A percentile compares a stretch with the other conserved stretches of the same genome.
Conservation (phyloP, 2,329 filamentous ascomycete genomes). For the Neocucurbitaria cava region DNA sequence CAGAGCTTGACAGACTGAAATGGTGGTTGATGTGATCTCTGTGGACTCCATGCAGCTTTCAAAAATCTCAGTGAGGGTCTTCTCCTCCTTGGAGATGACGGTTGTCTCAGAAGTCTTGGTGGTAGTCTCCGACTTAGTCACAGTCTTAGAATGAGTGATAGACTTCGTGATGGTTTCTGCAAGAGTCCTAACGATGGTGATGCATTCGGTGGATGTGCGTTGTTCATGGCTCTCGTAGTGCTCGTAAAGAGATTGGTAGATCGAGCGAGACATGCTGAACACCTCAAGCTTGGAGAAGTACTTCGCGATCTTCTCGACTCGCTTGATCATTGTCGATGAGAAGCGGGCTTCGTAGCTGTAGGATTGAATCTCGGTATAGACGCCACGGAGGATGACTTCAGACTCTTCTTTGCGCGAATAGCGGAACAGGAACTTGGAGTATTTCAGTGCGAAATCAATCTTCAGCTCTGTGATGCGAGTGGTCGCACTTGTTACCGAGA, state of each 20-base stretch:
- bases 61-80: conserved; percentile 27
- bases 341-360: conserved; percentile 31
- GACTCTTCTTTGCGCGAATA: conserved; percentile 30
- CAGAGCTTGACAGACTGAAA: conserved; percentile 28
- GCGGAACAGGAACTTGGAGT: conserved; percentile 26
- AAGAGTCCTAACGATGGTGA: conserved; percentile 30
- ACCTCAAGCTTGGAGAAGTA: conserved; percentile 25
- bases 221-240: conserved; percentile 33
- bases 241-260: conserved; percentile 33
- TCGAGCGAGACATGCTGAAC: conserved; percentile 28
- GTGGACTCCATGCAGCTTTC: conserved; percentile 24
- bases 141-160: conserved; percentile 17
- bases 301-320: conserved; percentile 22
- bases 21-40: conserved; percentile 25
- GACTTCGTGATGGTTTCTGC: conserved; percentile 33
- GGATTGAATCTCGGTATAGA: conserved; percentile 28
- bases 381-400: conserved; percentile 29
- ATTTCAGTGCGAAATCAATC: conserved; percentile 28
- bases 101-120: conserved; percentile 16
- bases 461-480: conserved; percentile 23
- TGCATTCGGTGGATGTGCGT: conserved; percentile 31
- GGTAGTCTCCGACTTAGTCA: conserved; percentile 12
- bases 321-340: conserved; percentile 28
- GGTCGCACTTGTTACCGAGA: conserved; percentile 18
- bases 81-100: conserved; percentile 24